phyloP scores from a whole-genome alignment of 495 filamentous ascomycete genomes.

The Lepraria neglecta region DNA sequence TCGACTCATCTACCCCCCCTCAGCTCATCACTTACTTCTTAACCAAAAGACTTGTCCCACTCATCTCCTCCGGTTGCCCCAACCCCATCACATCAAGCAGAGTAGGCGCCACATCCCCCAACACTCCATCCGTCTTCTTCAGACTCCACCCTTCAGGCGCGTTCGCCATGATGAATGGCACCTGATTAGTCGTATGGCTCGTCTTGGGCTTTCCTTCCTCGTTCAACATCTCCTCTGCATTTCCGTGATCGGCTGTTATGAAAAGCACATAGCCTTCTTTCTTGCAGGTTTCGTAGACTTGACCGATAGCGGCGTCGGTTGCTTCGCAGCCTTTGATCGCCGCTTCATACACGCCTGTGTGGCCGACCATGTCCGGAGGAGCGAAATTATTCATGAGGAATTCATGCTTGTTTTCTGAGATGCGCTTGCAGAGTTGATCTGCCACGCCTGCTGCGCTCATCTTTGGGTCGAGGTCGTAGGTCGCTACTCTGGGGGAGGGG shows the following conservation, averaged over 20 bases:
- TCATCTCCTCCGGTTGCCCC: conserved; percentile 85
- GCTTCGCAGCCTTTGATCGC: conserved; percentile 77
- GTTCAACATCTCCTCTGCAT: conserved; percentile 98
- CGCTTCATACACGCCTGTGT: conserved; percentile 96
- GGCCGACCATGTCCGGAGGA: conserved; percentile 97
- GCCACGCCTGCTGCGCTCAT: conserved; percentile 91
- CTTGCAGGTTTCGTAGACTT: conserved; percentile 88
- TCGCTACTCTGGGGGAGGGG: conserved; percentile 71
- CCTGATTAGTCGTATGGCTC: conserved; percentile 93
- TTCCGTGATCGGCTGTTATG: conserved; percentile 93
- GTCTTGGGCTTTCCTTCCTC: conserved; percentile 94
- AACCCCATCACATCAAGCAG: conserved; percentile 86
- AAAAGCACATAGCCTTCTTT: conserved; percentile 86
- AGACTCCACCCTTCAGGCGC: conserved; percentile 84
- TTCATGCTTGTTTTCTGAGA: conserved; percentile 73
- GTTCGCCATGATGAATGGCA: conserved; percentile 97
- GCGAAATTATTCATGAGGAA: conserved; percentile 99
- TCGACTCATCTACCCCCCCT: not conserved
- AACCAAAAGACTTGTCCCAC: conserved; percentile 72
- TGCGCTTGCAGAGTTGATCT: conserved; percentile 75
- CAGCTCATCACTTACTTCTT: conserved; percentile 39
- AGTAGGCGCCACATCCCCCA: conserved; percentile 95
- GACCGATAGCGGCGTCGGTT: conserved; percentile 88
- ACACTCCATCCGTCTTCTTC: conserved; percentile 75
- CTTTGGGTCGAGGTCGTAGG: conserved; percentile 92